phyloP scores from a whole-genome alignment of 2,329 filamentous ascomycete genomes.

The Fusarium penzigii region DNA sequence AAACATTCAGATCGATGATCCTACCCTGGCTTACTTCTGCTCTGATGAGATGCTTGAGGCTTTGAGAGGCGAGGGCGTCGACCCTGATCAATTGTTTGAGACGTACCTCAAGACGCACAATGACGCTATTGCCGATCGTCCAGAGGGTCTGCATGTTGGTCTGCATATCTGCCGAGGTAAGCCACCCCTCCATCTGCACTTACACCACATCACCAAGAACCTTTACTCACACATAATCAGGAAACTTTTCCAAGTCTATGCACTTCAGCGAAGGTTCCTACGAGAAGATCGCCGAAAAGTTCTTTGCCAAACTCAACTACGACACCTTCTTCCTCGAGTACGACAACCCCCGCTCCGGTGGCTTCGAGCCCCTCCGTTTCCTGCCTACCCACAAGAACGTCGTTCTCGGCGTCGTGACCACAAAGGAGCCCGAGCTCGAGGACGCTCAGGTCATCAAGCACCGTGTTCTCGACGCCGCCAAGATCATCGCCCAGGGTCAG shows the following conservation, averaged over 20 bases:
- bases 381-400: slow-evolving; percentile 63
- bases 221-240: slow-evolving; percentile 20
- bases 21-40: slow-evolving; percentile 67
- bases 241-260: slow-evolving; percentile 63
- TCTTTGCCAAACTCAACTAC: slow-evolving; percentile 60
- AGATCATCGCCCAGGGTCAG: slow-evolving; percentile 66
- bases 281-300: slow-evolving; percentile 60
- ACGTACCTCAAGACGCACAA: slow-evolving; percentile 75
- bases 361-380: slow-evolving; percentile 61
- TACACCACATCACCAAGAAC: background rate
- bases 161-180: slow-evolving; percentile 59
- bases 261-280: slow-evolving; percentile 67
- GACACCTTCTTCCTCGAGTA: slow-evolving; percentile 65
- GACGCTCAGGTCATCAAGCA: slow-evolving; percentile 55
- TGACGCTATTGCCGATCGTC: slow-evolving; percentile 62
- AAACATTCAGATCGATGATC: slow-evolving; percentile 63
- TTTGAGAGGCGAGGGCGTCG: slow-evolving; percentile 56
- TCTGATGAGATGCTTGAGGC: slow-evolving; percentile 65
- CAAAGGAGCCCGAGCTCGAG: slow-evolving; percentile 60
- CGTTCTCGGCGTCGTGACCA: slow-evolving; percentile 61
- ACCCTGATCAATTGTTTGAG: slow-evolving; percentile 66
- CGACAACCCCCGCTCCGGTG: slow-evolving; percentile 59
- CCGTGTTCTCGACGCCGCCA: slow-evolving; percentile 58
- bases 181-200: background rate
- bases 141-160: slow-evolving; percentile 68